Base-by-base conservation (phyloP, 2,329 filamentous ascomycete genomes). In the Colletotrichum paranaense region DNA sequence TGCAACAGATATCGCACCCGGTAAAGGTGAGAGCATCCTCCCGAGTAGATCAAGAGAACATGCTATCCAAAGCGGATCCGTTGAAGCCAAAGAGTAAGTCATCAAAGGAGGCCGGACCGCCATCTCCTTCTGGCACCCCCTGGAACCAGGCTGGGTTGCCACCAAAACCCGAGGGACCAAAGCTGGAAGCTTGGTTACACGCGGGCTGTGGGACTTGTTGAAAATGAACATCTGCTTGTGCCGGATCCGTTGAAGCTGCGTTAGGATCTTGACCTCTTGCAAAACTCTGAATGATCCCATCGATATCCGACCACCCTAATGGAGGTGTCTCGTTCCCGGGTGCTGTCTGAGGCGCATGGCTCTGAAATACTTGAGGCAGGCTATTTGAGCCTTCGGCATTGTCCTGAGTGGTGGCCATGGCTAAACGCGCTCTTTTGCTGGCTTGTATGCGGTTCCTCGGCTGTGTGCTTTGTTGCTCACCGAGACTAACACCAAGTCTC, bases 231-330 rank as follows among this genome's bases (percentile, higher is more conserved):
- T 68, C 58, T 11, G 68, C 0, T 2, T 69, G 60, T n/a, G 22
- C 49, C 16, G 46, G 19, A n/a, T 75, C 73, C 32, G 32, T n/a
- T 26, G 49, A 12, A 14, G 22, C 28, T 14, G 53, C 14, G 58
- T 55, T 72, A 35, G 28, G 49, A 12, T 78, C 77, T 22, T 75
- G 74, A 12, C 78, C 76, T 5, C 77, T 76, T 2, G 80, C 65
- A 59, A 83, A 83, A 56, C 78, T 81, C 59, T 81, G 80, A n/a
- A 82, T 82, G 62, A 82, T 83, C 2, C 78, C 80, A 42, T 83
- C 81, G 52, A 83, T 81, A 57, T 82, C 81, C 24, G 81, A 75
- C 77, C 78, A 79, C 14, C 78, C 78, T 16, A 77, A 76, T 2
- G 66, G 59, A 3, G 73, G 73, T 0, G 72, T 73, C 7, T 26